These are phyloP conservation scores for Dendrothele bispora DNA, from an alignment of 768 basidiomycete species.

Conservation along the genomic window DNA sequence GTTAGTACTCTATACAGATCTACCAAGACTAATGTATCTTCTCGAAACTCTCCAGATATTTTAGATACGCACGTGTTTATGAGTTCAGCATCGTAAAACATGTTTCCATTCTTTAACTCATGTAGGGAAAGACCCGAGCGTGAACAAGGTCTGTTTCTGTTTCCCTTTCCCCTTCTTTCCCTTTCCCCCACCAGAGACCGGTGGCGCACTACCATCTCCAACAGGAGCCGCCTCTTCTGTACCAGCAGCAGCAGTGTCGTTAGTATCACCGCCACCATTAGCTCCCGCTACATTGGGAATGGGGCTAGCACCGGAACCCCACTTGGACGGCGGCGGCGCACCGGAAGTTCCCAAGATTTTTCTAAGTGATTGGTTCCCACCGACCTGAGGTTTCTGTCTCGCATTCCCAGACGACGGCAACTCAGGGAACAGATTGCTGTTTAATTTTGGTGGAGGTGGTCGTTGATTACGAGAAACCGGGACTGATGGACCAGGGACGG, in stretches of 20 bases:
- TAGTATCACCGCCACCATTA: not conserved
- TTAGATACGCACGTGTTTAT: too few species aligned
- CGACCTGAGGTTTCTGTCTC: constrained; percentile 45
- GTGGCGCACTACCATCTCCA: constrained; percentile 13
- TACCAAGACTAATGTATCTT: too few species aligned
- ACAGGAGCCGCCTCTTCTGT: constrained; percentile 35
- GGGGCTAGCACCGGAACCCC: constrained; percentile 31
- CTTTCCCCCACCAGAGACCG: constrained; percentile 28
- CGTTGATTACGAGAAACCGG: constrained; percentile 12
- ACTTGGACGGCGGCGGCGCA: constrained; percentile 36
- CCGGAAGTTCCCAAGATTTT: constrained; percentile 60
- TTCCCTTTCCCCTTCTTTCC: constrained; percentile 81
- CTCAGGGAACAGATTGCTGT: constrained; percentile 65
- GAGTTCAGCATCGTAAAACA: too few species aligned
- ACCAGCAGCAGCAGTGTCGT: constrained; percentile 16
- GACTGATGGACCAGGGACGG: constrained; percentile 18
- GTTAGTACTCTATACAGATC: too few species aligned
- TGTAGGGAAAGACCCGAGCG: constrained; percentile 6
- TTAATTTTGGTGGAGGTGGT: constrained; percentile 45
- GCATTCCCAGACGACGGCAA: constrained; percentile 48
- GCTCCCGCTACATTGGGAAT: not conserved
- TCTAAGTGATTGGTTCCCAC: constrained; percentile 65
- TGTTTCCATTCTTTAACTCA: too few species aligned
- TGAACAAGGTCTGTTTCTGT: constrained; percentile 85
- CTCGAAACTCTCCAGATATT: too few species aligned